A percentile compares a stretch with the other conserved stretches of the same genome.
These are phyloP conservation scores for Thyridium curvatum DNA, from an alignment of 2,329 filamentous ascomycete species.

Conservation along the genomic window DNA sequence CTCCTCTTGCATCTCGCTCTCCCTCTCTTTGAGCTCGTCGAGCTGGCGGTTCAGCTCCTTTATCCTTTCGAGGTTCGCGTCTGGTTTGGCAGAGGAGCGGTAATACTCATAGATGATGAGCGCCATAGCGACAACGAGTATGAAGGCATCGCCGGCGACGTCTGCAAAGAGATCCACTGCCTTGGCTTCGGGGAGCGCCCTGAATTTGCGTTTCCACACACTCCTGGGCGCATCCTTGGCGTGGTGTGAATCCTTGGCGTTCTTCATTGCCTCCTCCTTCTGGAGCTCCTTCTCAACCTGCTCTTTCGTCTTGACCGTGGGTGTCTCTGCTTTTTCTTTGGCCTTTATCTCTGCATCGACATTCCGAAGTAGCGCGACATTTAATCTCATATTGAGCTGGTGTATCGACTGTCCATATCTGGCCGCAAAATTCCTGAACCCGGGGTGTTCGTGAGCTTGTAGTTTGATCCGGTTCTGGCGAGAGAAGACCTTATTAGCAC, in stretches of 20 bases:
- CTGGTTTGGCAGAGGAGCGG: constrained; percentile 53
- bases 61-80: constrained; percentile 47
- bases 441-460: constrained; percentile 58
- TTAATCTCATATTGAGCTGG: constrained; percentile 60
- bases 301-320: constrained; percentile 60
- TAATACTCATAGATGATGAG: constrained; percentile 59
- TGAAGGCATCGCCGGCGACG: constrained; percentile 58
- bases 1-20: constrained; percentile 43
- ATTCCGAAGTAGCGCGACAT: constrained; percentile 53
- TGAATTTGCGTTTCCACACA: constrained; percentile 57
- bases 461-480: constrained; percentile 59
- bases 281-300: constrained; percentile 44
- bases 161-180: constrained; percentile 63
- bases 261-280: constrained; percentile 44
- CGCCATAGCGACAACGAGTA: constrained; percentile 49
- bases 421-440: constrained; percentile 55
- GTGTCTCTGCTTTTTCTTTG: constrained; percentile 47
- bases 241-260: constrained; percentile 30
- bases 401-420: constrained; percentile 58
- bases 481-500: constrained; percentile 2
- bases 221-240: constrained; percentile 24
- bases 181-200: constrained; percentile 56
- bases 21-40: constrained; percentile 41
- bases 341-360: constrained; percentile 49
- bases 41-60: constrained; percentile 40